Base-by-base conservation (phyloP, 1,139 yeast species). In the Hanseniaspora uvarum region DNA sequence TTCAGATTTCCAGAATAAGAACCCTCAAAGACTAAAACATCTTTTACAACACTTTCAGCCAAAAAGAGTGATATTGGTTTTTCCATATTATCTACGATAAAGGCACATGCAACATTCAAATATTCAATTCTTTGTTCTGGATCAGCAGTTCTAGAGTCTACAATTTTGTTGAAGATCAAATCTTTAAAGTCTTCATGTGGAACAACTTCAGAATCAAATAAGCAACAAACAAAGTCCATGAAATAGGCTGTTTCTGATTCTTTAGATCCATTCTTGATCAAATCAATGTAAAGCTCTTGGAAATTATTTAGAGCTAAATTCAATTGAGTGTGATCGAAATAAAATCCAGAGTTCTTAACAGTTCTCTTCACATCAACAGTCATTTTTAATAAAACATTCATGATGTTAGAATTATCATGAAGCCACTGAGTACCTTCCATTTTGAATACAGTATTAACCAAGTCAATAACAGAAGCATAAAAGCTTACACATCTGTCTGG, bases 271-370 rank as follows among this genome's bases (percentile, higher is more conserved):
- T 36, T 24, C 16, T 53, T 43, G 62, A 85, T 68, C 60, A 68
- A 80, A 1, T 64, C 60, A 4, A 83, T 77, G 58, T 81, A 75
- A 2, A 84, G 64, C 0, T 58, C 55, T 63, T 85, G 94, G 40
- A 86, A 72, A 51, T 76, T 81, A 24, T 75, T 76, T 39, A 84
- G 70, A 0, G 94, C 80, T 62, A 84, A 92, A 53, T 78, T 84
- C n/a, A 85, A 74, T 63, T 83, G 87, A 64, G 87, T 77, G 57
- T 80, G 86, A 23, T 67, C 69, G 43, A 65, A 59, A 46, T 65
- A 64, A 46, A 66, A 65, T 1, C 58, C 51, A 43, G 62, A 63
- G 26, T 60, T 61, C 11, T 58, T 56, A 7, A 65, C 61, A 3
- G 63, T 61, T 18, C 58, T 54, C 12, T 63, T 45, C 4, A 66